Base-by-base conservation (phyloP, 164 flowering plant genomes). In the Dillenia turbinata region DNA sequence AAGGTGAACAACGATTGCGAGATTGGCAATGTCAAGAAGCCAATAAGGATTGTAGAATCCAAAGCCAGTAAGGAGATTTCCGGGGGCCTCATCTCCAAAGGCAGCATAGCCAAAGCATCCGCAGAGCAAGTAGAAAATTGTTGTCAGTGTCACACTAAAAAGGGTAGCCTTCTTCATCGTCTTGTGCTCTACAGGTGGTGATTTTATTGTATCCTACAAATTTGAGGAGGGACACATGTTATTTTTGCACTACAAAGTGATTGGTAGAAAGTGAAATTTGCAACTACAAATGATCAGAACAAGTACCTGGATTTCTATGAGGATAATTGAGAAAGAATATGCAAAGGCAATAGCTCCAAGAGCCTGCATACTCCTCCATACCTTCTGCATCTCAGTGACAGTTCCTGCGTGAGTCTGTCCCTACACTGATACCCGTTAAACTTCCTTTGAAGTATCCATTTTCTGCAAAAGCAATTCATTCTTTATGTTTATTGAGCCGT, bases 51-150 rank as follows among this genome's bases (percentile, higher is more conserved):
- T 70, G 60, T 69, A 80, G 72, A 82, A 84, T 19, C 87, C 91
- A 24, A 81, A 79, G 15, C 89, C 87, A 15, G 91, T 84, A 43
- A 86, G 73, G 46, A 86, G 84, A 63, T 86, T 86, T 46, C 84
- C 85, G 1, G 92, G 92, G 6, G 89, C 77, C 0, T 43, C 19
- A 64, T 84, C 79, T 2, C 92, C 92, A 40, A 86, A 86, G 5
- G 85, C 89, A 7, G 89, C 89, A 52, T 86, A 86, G 16, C 92
- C 92, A 71, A 79, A 54, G 76, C 85, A 76, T 15, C 89, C 92
- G 65, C 92, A 86, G 45, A 84, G 77, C 62, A 86, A 10, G 60
- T 86, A 86, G 78, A 86, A 86, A 5, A 67, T 15, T 0, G 92
- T 86, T 11, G 89, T 84, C 4, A 78, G 73, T 0, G 60, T 8